These are phyloP conservation scores for Colletotrichum theobromicola DNA, from an alignment of 2,329 filamentous ascomycete species.

Conservation along the genomic window DNA sequence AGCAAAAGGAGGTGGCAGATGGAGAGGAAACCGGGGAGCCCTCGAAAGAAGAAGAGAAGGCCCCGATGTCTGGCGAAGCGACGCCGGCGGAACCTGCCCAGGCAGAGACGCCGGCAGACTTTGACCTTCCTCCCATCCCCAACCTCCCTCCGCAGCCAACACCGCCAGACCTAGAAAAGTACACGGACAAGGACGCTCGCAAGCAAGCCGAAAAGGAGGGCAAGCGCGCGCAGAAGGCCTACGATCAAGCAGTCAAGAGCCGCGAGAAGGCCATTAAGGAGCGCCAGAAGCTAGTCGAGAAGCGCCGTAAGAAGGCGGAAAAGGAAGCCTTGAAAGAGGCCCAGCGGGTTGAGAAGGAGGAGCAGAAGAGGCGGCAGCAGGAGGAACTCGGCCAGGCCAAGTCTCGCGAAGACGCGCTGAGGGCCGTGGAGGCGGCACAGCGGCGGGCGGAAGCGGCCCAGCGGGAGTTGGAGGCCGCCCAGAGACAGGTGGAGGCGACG, in stretches of 20 bases:
- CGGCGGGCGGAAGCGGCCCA: constrained; percentile 22
- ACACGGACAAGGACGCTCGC: constrained; percentile 67
- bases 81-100: neutral
- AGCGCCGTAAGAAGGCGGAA: constrained; percentile 51
- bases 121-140: constrained; percentile 47
- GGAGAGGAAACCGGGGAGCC: neutral
- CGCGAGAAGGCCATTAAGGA: constrained; percentile 69
- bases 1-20: neutral
- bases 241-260: constrained; percentile 70
- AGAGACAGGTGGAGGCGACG: constrained; percentile 23
- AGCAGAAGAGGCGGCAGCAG: constrained; percentile 32
- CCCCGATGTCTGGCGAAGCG: neutral
- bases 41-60: neutral
- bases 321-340: constrained; percentile 46
- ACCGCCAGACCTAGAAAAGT: constrained; percentile 61
- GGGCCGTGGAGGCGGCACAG: neutral
- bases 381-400: constrained; percentile 32
- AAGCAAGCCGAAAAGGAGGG: constrained; percentile 75
- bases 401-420: constrained; percentile 29
- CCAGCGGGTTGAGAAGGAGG: constrained; percentile 33
- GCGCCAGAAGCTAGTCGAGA: constrained; percentile 63
- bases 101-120: neutral
- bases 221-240: constrained; percentile 65
- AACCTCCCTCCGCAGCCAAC: constrained; percentile 59
- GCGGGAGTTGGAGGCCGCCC: constrained; percentile 17